Evolutionary conservation across 2,329 filamentous ascomycete genomes (phyloP), one percentile per base, ranked within the genome.

Genomic region (Botrytis fabae): DNA sequence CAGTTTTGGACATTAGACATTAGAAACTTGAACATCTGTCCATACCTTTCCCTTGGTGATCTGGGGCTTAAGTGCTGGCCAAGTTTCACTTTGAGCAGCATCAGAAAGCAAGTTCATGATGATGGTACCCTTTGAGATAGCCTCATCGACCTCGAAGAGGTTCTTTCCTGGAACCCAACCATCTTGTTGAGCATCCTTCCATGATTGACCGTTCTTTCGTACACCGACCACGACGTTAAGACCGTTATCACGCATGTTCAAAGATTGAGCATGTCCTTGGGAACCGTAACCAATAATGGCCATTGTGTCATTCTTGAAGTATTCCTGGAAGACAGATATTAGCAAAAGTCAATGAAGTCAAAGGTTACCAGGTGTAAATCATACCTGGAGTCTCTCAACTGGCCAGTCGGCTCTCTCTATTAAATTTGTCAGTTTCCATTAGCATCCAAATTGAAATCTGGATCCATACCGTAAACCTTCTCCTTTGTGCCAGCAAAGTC

Each of bases 261-360:
- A 93, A 84, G 96, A 97, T 88, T 99, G 96, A 80, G 96, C 96
- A 89, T 99, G 96, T 81, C 96, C 96, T 88, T 98, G 95, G 77
- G 95, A 98, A 65, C 91, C 96, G 86, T 99, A 99, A 84, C 96
- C 96, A 85, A 99, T 99, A 82, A 99, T 92, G 82, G 96, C 96
- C 81, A 99, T 93, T 79, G 95, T 98, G 86, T 99, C 96, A 87
- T 99, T 90, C 91, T 98, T 98, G 93, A 99, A 99, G 92, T 95
- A 99, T 78, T 98, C 94, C 93, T 97, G 79, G 64, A 57, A 74
- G 70, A 54, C 38, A 38, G 73, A 71, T 71, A 77, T 79, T 69
- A 79, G 75, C 74, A 74, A 73, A n/a, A 44, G 7, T 59, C 14
- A 18, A 69, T 12, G 14, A 69, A 12, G 14, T n/a, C 9, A 57